Evolutionary conservation across 2,329 filamentous ascomycete species (phyloP), one percentile per base, ranked within the genome.

Genomic region (Colletotrichum sp.): DNA sequence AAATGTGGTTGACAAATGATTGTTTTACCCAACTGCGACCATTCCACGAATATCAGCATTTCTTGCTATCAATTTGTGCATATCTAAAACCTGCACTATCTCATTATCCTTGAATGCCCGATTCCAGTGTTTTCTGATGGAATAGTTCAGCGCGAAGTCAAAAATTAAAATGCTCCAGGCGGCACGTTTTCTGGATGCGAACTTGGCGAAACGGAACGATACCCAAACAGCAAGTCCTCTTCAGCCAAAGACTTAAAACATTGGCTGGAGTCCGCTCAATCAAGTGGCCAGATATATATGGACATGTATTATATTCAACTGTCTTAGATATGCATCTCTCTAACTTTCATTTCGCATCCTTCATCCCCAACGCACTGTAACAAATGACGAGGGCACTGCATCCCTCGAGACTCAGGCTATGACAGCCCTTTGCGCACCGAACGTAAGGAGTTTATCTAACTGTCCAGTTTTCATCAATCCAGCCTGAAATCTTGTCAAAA

Each of bases 401-500:
- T 29, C 27, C 54, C 27, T 57, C 15, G 54, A 16, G 3, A 57
- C 54, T 57, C 21, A 27, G 27, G 24, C 2, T 57, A 24, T 57
- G 16, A 18, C 1, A 57, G 43, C 2, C 54, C 24, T 7, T 29
- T 8, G 3, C 27, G 24, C 27, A 57, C 16, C 21, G 15, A 57
- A 3, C 29, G 6, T 57, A 29, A 29, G 5, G n/a, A 27, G 1
- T 31, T 11, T 36, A 69, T 57, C 38, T 69, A 5, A 69, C 67
- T 15, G 67, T 43, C 67, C 67, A 69, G 43, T 76, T 72, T 3
- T 67, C 33, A n/a, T 76, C 66, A 4, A 77, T 71, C 76, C 76
- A 78, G n/a, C 65, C 57, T 11, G 54, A 16, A 21, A 78, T 73
- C n/a, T 72, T 68, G 6, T 74, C 70, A 43, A 77, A 77, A 51